These are phyloP conservation scores for Trichoderma hamatum DNA, from an alignment of 2,329 filamentous ascomycete genomes.

Conservation along the genomic window DNA sequence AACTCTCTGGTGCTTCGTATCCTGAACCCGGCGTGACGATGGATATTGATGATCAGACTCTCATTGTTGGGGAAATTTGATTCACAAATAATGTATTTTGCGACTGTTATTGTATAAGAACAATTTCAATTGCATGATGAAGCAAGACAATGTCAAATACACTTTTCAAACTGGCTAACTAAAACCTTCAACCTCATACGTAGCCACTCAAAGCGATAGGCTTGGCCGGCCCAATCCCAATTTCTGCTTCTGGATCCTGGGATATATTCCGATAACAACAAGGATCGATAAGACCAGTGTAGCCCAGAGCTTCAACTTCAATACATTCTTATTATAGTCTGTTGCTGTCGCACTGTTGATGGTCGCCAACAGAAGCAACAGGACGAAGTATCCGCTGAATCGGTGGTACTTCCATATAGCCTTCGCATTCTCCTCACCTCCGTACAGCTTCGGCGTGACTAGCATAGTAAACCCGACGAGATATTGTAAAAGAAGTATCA, in stretches of 20 bases:
- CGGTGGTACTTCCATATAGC: constrained; percentile 89
- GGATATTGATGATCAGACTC: neutral
- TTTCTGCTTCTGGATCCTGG: constrained; percentile 82
- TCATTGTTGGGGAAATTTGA: too few species aligned
- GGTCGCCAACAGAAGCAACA: constrained; percentile 72
- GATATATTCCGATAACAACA: constrained; percentile 70
- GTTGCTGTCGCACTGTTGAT: constrained; percentile 77
- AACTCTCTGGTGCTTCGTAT: neutral
- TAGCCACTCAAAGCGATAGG: constrained; percentile 16
- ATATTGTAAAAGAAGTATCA: constrained; percentile 72
- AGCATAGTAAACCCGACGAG: constrained; percentile 82
- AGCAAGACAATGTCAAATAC: neutral
- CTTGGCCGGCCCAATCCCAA: constrained; percentile 54
- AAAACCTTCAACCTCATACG: neutral
- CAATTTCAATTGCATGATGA: neutral
- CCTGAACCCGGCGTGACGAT: neutral
- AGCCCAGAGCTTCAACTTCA: constrained; percentile 77
- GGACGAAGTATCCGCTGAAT: constrained; percentile 71
- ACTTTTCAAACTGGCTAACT: neutral
- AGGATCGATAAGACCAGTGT: constrained; percentile 68
- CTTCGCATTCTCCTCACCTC: constrained; percentile 78
- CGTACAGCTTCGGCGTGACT: constrained; percentile 73
- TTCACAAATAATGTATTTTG: neutral
- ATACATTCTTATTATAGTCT: constrained; percentile 67
- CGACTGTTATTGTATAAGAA: neutral